These are phyloP conservation scores for Colletotrichum noveboracense DNA, from an alignment of 2,329 filamentous ascomycete species.

Conservation along the genomic window DNA sequence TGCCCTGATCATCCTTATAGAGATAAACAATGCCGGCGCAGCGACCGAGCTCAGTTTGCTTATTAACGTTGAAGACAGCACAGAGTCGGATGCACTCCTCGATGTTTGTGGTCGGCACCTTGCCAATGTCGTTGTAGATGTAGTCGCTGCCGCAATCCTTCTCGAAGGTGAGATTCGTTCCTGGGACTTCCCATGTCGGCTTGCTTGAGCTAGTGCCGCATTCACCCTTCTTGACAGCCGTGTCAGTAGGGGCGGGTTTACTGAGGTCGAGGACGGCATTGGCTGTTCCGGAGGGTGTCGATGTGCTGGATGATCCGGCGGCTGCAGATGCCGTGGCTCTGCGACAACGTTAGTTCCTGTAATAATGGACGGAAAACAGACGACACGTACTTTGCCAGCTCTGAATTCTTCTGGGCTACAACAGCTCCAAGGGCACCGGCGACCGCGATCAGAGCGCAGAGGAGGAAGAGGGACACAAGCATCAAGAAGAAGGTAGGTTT, in stretches of 20 bases:
- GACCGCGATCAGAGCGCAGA: neutral
- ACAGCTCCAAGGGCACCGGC: slow-evolving; percentile 2
- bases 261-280: neutral
- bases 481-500: slow-evolving; percentile 9
- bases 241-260: slow-evolving; percentile 8
- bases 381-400: neutral
- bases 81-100: slow-evolving; percentile 15
- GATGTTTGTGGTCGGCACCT: slow-evolving; percentile 10
- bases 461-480: neutral
- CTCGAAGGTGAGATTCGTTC: slow-evolving; percentile 13
- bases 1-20: neutral
- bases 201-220: neutral
- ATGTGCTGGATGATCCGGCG: neutral
- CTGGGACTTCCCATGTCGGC: slow-evolving; percentile 7
- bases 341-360: neutral
- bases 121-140: slow-evolving; percentile 9
- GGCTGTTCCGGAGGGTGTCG: neutral
- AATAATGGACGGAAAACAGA: no score
- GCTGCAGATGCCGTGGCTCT: neutral
- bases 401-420: neutral
- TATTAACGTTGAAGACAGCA: slow-evolving; percentile 8
- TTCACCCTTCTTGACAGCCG: neutral
- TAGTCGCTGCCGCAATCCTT: slow-evolving; percentile 18
- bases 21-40: slow-evolving; percentile 12
- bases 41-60: slow-evolving; percentile 3